A percentile compares a stretch with the other conserved stretches of the same genome.
phyloP scores from a whole-genome alignment of 2,329 filamentous ascomycete species.

The Paecilomyces dactylethromorphus region DNA sequence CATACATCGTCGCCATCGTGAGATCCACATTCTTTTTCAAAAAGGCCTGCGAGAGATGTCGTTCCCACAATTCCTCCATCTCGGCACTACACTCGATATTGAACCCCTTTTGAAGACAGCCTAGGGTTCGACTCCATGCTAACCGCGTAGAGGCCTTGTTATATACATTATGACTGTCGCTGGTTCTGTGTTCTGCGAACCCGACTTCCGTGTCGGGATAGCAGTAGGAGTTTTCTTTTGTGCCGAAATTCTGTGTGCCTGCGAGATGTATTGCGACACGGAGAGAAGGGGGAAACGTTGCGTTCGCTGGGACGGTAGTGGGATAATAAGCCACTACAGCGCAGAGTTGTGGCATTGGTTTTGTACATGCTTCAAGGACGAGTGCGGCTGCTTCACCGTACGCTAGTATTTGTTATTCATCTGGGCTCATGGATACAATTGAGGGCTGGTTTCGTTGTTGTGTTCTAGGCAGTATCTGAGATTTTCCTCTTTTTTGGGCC shows the following conservation, averaged over 20 bases:
- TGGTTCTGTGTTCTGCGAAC: constrained; percentile 55
- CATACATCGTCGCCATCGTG: constrained; percentile 14
- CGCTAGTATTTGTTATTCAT: constrained; percentile 32
- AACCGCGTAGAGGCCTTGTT: constrained; percentile 55
- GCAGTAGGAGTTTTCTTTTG: constrained; percentile 35
- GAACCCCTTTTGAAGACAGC: constrained; percentile 54
- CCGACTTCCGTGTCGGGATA: constrained; percentile 52
- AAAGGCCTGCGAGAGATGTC: constrained; percentile 23
- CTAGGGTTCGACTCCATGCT: constrained; percentile 59
- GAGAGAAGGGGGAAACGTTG: constrained; percentile 21
- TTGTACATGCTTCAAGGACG: constrained; percentile 50
- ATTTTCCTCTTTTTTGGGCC: background rate
- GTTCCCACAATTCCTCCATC: constrained; percentile 34
- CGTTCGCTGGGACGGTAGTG: constrained; percentile 22
- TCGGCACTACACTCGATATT: constrained; percentile 23
- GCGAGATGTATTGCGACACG: constrained; percentile 53
- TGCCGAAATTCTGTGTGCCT: constrained; percentile 34
- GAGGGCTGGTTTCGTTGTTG: no score
- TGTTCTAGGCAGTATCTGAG: no score
- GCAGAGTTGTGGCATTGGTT: constrained; percentile 50
- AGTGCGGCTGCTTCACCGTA: constrained; percentile 53
- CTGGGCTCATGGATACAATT: background rate
- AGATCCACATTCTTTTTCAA: constrained; percentile 12
- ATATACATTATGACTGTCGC: constrained; percentile 36
- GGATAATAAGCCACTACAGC: constrained; percentile 57